Conservation (phyloP, 352 stramenopile species). For the Globisporangium recalcitrans region DNA sequence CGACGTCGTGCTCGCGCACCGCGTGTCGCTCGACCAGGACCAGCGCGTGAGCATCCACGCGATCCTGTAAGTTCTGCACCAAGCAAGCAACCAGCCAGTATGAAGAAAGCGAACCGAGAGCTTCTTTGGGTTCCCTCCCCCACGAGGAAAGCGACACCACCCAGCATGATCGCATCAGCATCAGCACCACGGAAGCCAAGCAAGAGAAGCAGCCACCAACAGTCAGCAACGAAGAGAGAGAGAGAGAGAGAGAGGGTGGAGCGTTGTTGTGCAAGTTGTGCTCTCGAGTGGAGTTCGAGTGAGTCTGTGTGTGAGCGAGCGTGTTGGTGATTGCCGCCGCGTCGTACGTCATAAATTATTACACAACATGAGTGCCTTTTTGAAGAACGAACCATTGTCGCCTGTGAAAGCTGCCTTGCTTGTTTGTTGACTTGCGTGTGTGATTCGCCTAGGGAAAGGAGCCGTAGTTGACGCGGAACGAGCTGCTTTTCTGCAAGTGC, state of each 20-base stretch:
- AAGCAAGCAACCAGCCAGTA: no score
- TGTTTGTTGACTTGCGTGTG: neutral
- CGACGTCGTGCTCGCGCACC: constrained; percentile 53
- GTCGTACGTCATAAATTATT: constrained; percentile 11
- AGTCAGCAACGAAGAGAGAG: no score
- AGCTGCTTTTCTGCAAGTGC: neutral
- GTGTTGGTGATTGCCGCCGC: neutral
- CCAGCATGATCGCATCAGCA: neutral
- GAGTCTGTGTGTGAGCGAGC: no score
- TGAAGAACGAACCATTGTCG: neutral
- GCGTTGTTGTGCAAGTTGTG: neutral
- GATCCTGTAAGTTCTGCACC: constrained; percentile 36
- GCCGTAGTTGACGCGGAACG: constrained; percentile 19
- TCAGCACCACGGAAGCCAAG: neutral
- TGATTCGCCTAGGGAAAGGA: constrained; percentile 16
- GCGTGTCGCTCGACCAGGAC: constrained; percentile 53
- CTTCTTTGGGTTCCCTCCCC: neutral
- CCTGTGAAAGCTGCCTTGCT: neutral
- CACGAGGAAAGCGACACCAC: neutral
- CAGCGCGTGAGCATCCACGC: constrained; percentile 60
- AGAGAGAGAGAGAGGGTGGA: no score
- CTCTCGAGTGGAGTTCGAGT: neutral
- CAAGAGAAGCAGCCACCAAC: neutral
- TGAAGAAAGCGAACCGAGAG: neutral
- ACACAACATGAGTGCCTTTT: neutral